phyloP scores from a whole-genome alignment of 208 protist species.

The Leishmania tropica region DNA sequence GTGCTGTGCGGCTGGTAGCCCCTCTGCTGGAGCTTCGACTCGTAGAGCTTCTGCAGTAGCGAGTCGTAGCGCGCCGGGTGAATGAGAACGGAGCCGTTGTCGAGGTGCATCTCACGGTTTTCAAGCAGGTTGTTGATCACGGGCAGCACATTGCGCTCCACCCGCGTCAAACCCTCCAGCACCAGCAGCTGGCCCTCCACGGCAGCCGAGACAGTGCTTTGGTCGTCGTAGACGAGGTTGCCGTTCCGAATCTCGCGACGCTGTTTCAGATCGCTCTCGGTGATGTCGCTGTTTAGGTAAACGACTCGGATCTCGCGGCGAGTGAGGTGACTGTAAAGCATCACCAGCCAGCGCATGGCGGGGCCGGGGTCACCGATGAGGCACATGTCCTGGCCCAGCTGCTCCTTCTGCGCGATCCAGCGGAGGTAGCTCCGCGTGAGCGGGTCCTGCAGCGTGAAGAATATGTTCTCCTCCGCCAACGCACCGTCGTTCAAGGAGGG shows the following conservation, averaged over 20 bases:
- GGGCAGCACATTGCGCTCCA: slow-evolving; percentile 95
- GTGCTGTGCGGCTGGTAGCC: not conserved
- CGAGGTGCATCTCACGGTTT: slow-evolving; percentile 96
- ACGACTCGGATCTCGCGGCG: slow-evolving; percentile 89
- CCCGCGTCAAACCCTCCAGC: slow-evolving; percentile 95
- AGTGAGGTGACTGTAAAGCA: slow-evolving; percentile 73
- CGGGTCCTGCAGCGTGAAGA: slow-evolving; percentile 65
- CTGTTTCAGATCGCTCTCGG: slow-evolving; percentile 95
- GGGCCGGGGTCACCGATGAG: slow-evolving; percentile 93
- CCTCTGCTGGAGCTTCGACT: slow-evolving; percentile 19
- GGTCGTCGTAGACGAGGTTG: slow-evolving; percentile 91
- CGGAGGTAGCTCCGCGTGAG: slow-evolving; percentile 71
- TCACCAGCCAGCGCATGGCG: slow-evolving; percentile 83
- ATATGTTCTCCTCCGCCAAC: slow-evolving; percentile 42
- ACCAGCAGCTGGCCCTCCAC: slow-evolving; percentile 91
- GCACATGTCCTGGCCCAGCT: slow-evolving; percentile 94
- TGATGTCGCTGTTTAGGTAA: slow-evolving; percentile 94
- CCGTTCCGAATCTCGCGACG: slow-evolving; percentile 90
- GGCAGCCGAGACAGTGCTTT: slow-evolving; percentile 93
- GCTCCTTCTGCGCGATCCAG: slow-evolving; percentile 94
- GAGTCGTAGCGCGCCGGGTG: slow-evolving; percentile 89
- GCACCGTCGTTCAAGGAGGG: slow-evolving; percentile 15
- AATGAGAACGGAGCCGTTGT: slow-evolving; percentile 93
- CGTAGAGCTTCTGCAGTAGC: slow-evolving; percentile 63
- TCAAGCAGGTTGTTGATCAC: slow-evolving; percentile 96